phyloP scores from a whole-genome alignment of 2,329 filamentous ascomycete species.

The Hymenoscyphus repandus region DNA sequence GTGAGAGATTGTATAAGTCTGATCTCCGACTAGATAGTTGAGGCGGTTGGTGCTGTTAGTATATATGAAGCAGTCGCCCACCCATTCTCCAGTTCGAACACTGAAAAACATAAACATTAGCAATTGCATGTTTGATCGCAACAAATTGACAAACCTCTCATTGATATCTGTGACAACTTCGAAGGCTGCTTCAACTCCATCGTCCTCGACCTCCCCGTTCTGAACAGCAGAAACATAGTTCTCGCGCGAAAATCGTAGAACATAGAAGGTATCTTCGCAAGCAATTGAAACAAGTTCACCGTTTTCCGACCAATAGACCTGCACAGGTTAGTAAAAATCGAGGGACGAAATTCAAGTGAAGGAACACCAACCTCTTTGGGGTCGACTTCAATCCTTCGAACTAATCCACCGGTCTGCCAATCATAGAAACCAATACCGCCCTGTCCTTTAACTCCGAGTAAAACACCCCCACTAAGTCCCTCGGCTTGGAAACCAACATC shows the following conservation, averaged over 20 bases:
- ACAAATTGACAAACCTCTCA: conserved; percentile 58
- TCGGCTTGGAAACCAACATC: conserved; percentile 96
- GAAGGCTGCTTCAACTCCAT: conserved; percentile 90
- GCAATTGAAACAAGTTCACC: conserved; percentile 89
- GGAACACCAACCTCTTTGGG: conserved; percentile 39
- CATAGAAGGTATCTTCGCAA: conserved; percentile 93
- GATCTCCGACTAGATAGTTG: conserved; percentile 96
- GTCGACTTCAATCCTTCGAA: conserved; percentile 84
- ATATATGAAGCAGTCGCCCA: conserved; percentile 98
- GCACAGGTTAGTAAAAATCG: conserved; percentile 10
- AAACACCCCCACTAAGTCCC: conserved; percentile 78
- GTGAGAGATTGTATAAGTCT: conserved; percentile 95
- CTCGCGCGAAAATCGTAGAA: conserved; percentile 85
- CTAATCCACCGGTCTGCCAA: conserved; percentile 84
- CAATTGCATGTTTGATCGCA: neutral
- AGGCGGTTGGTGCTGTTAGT: conserved; percentile 94
- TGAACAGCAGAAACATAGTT: conserved; percentile 81
- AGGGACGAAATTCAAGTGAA: neutral
- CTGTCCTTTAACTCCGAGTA: conserved; percentile 91
- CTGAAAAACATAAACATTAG: conserved; percentile 43
- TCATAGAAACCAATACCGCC: conserved; percentile 95
- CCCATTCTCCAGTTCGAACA: conserved; percentile 93
- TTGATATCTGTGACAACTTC: conserved; percentile 95
- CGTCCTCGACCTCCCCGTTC: conserved; percentile 72
- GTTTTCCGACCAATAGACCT: conserved; percentile 96